Evolutionary conservation across 2,329 filamentous ascomycete genomes (phyloP).

Genomic region (Arthroderma sp.): DNA sequence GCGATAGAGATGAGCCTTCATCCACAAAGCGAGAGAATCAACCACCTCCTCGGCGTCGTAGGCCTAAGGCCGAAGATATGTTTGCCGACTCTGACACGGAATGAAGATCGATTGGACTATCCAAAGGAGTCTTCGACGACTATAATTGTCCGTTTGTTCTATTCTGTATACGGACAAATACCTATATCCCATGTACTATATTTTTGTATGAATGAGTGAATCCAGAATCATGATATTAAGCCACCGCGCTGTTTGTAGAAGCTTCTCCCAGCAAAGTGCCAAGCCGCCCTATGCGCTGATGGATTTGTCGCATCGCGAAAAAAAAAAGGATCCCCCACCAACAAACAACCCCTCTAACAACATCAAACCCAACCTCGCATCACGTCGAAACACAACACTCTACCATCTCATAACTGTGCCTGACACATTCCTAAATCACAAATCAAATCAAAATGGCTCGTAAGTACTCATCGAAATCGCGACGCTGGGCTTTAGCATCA

Average conservation of each 20-base stretch:
- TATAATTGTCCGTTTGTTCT: too few relatives aligned
- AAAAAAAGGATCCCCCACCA: conserved; percentile 2
- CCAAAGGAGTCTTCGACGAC: too few relatives aligned
- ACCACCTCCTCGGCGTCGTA: conserved; percentile 38
- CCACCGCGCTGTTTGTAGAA: too few relatives aligned
- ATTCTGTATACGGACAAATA: too few relatives aligned
- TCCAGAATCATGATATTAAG: too few relatives aligned
- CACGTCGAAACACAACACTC: not conserved
- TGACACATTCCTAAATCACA: too few relatives aligned
- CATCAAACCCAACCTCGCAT: too few relatives aligned
- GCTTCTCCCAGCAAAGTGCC: not conserved
- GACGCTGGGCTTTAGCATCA: not conserved
- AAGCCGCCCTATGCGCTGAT: not conserved
- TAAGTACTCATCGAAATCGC: not conserved
- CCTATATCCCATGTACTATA: too few relatives aligned
- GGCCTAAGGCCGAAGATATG: conserved; percentile 72
- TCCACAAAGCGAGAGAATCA: conserved; percentile 17
- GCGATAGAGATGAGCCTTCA: conserved; percentile 12
- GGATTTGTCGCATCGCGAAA: not conserved
- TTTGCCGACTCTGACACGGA: conserved; percentile 63
- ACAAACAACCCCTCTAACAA: conserved; percentile 9
- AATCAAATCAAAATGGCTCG: conserved; percentile 8
- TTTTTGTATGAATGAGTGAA: too few relatives aligned
- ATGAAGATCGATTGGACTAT: not conserved
- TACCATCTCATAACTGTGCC: too few relatives aligned